Base-by-base conservation (phyloP, 1,139 yeast species). In the Kodamaea arcana region DNA sequence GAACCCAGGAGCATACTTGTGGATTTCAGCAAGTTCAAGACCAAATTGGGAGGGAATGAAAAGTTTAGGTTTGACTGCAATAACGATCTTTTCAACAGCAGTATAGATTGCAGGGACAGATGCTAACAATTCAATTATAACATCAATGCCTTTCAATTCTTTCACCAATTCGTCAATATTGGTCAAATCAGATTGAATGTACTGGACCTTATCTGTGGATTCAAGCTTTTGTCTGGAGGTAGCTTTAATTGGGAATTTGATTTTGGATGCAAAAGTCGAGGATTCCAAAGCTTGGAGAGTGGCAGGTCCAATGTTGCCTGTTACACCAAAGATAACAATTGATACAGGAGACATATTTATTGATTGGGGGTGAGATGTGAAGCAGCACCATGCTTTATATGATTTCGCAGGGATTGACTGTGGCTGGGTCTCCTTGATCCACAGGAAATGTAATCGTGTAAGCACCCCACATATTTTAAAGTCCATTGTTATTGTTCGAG, bases 41-140 rank as follows among this genome's bases (percentile, higher is more conserved):
- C 86, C 86, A 46, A 74, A 80, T 48, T 79, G 84, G 3, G 84
- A 73, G 24, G 85, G 83, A 38, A 80, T 67, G 54, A 68, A 78
- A 24, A 78, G 47, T 50, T 74, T 71, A 30, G 79, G 78, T 46
- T 63, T 68, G 26, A 69, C 67, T 13, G 50, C 50, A 6, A 51
- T 48, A 2, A 72, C 65, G 4, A 77, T 46, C 34, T 54, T 47
- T 43, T 62, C 69, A 25, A 62, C 35, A 4, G 42, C 42, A 3
- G 54, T 45, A 18, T 54, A 34, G 14, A 54, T 32, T 3, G 37
- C 50, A 2, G 64, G 62, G 20, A 40, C 41, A 4, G 57, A 46
- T n/a, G 59, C 52, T 17, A 63, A 45, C 33, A 77, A 54, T 42
- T 75, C 74, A 44, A 80, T 52, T 17, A 80, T 54, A 14, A 70